A percentile compares a stretch with the other conserved stretches of the same genome.
phyloP scores from a whole-genome alignment of 1,284 basidiomycete species.

The Ceratobasidium sp. region DNA sequence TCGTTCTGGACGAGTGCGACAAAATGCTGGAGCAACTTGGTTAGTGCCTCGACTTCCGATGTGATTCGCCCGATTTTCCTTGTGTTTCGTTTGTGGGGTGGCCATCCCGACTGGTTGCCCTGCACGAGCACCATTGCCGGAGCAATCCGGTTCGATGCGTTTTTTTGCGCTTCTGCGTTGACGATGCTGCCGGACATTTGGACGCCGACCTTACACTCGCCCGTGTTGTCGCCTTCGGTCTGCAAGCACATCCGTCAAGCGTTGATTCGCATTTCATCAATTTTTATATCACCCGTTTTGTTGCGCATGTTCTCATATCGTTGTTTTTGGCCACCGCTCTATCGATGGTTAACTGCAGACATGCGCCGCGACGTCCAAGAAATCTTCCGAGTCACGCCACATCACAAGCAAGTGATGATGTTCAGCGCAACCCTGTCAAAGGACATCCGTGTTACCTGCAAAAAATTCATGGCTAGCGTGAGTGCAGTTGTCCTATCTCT shows the following conservation, averaged over 20 bases:
- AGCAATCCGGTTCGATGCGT: constrained; percentile 39
- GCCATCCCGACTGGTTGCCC: constrained; percentile 45
- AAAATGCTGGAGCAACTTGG: constrained; percentile 99
- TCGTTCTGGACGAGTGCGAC: constrained; percentile 99
- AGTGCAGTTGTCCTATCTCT: constrained; percentile 56
- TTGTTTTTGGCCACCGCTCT: constrained; percentile 57
- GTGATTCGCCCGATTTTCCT: constrained; percentile 45
- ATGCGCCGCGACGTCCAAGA: constrained; percentile 99
- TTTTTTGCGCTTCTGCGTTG: constrained; percentile 38
- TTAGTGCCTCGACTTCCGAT: constrained; percentile 50
- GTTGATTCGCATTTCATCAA: constrained; percentile 43
- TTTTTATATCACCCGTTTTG: constrained; percentile 67
- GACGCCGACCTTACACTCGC: constrained; percentile 23
- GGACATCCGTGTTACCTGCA: constrained; percentile 97
- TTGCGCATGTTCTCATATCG: constrained; percentile 56
- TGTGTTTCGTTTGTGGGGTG: constrained; percentile 43
- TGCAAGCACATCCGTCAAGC: constrained; percentile 38
- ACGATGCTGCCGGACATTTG: constrained; percentile 40
- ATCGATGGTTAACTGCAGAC: constrained; percentile 70
- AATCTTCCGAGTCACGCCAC: constrained; percentile 99
- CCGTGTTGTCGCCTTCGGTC: not conserved
- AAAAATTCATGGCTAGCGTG: constrained; percentile 99
- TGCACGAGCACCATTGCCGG: constrained; percentile 31
- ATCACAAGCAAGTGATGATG: constrained; percentile 99
- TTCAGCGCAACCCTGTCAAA: constrained; percentile 98